Conservation (phyloP, 2,329 filamentous ascomycete genomes). For the Lachnellula subtilissima region DNA sequence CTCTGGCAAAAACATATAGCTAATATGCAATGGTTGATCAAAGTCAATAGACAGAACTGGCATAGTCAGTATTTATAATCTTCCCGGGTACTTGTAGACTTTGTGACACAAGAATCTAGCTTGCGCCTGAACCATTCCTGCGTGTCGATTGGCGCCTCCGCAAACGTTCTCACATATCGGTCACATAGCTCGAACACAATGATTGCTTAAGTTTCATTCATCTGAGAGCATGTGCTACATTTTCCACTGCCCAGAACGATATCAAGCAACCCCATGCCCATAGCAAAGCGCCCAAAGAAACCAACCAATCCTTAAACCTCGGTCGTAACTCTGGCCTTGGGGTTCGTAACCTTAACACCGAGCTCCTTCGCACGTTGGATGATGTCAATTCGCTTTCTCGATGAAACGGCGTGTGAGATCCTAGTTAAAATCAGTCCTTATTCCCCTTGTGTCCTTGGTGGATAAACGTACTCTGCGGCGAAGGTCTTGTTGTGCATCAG, state of each 20-base stretch:
- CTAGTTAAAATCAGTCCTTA: conserved; percentile 47
- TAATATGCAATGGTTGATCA: too few relatives aligned
- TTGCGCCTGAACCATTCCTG: too few relatives aligned
- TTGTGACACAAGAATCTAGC: not conserved
- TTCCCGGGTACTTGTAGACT: too few relatives aligned
- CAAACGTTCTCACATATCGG: not conserved
- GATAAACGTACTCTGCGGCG: conserved; percentile 82
- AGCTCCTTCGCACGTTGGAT: conserved; percentile 95
- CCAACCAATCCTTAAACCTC: conserved; percentile 59
- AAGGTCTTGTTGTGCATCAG: conserved; percentile 99
- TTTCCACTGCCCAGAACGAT: conserved; percentile 29
- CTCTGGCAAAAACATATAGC: too few relatives aligned
- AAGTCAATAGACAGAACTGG: too few relatives aligned
- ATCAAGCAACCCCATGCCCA: conserved; percentile 30
- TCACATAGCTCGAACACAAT: not conserved
- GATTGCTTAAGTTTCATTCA: conserved; percentile 28
- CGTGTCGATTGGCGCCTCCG: too few relatives aligned
- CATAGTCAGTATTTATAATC: too few relatives aligned
- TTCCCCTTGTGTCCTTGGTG: not conserved
- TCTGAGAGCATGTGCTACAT: conserved; percentile 31
- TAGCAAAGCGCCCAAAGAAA: conserved; percentile 31
- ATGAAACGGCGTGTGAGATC: conserved; percentile 97
- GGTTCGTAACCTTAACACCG: conserved; percentile 99
- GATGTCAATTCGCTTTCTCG: conserved; percentile 98
- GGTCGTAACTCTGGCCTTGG: conserved; percentile 97